Base-by-base conservation (phyloP, 345 rosid genomes). In the Cardiospermum halicacabum region DNA sequence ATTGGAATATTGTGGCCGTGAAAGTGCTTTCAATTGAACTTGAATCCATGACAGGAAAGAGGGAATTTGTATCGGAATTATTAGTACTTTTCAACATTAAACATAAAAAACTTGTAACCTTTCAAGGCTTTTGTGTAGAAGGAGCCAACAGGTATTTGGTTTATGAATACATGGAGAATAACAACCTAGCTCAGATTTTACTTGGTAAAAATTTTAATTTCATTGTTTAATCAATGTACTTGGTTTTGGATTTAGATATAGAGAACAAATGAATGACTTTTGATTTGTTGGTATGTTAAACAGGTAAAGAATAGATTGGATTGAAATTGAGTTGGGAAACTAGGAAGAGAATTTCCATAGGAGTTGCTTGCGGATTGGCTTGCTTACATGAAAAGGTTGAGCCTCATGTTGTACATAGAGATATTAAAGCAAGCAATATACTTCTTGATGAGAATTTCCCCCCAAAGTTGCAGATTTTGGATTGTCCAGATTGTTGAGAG, bases 81-180 rank as follows among this genome's bases (percentile, higher is more conserved):
- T 63, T 72, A 7, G 74, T 85, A 10, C 74, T 85, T n/a, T 73
- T 82, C 42, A 62, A 70, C 26, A 66, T 80, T 68, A 77, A 61
- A 49, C 91, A 85, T 66, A 76, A 81, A 58, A 85, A 82, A 58
- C 84, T 85, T 11, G 84, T 82, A 10, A 67, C 55, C 11, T 87
- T 85, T 61, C 66, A 16, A 16, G 91, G 91, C 5, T 81, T 82
- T 59, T 81, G 87, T 51, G 74, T 82, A n/a, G 78, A 82, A 32
- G 87, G 80, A 56, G 72, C 82, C 18, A 64, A 56, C 4, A 74
- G n/a, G n/a, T n/a, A n/a, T n/a, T n/a, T n/a, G n/a, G n/a, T n/a
- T n/a, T n/a, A n/a, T n/a, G n/a, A n/a, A 85, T 79, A 75, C 79
- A 76, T 85, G 91, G 82, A 79, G 68, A 85, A 85, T 63, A 82